Percentiles rank a stretch among this genome's conserved stretches.
phyloP scores from a whole-genome alignment of 331 rosid species.

The Acacia concinna region DNA sequence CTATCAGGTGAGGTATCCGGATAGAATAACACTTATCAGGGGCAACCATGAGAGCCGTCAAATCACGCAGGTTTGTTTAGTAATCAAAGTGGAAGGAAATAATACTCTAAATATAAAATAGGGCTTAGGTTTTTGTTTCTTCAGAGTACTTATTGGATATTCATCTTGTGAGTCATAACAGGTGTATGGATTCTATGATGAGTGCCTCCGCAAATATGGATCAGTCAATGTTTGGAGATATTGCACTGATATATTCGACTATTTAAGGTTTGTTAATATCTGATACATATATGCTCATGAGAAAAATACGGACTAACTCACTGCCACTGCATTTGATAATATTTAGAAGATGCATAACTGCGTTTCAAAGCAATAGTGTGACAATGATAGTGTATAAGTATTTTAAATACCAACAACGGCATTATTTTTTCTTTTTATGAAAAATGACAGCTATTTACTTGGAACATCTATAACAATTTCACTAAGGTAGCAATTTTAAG shows the following conservation, averaged over 20 bases:
- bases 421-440: background rate
- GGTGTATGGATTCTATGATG: constrained; percentile 99
- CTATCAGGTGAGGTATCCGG: constrained; percentile 96
- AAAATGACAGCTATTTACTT: background rate
- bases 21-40: constrained; percentile 94
- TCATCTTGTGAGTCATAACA: constrained; percentile 39
- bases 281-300: background rate
- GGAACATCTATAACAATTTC: background rate
- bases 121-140: constrained; percentile 25
- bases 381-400: background rate
- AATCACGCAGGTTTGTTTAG: constrained; percentile 85
- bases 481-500: background rate
- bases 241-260: constrained; percentile 96
- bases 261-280: constrained; percentile 66
- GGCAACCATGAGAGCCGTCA: constrained; percentile 99
- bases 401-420: background rate
- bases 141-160: constrained; percentile 41
- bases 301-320: background rate
- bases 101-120: background rate
- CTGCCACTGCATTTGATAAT: background rate
- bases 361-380: background rate
- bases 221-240: constrained; percentile 99
- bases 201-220: constrained; percentile 97
- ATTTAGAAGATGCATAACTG: background rate
- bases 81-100: constrained; percentile 14